Evolutionary conservation across 1,139 yeast species (phyloP).

Genomic region (Candida albicans): DNA sequence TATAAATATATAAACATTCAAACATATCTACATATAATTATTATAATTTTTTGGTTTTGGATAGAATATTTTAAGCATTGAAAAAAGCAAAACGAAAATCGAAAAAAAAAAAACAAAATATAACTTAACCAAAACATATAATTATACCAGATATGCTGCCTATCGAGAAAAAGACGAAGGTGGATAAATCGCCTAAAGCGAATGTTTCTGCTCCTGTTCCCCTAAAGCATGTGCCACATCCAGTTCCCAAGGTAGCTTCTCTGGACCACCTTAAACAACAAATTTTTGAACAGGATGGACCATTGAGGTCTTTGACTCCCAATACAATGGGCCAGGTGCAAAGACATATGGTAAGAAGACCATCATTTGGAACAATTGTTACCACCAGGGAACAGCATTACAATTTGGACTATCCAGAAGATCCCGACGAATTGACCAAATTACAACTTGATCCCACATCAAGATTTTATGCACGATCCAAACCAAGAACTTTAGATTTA

Average conservation of each 20-base stretch:
- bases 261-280: conserved; percentile 15
- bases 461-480: conserved; percentile 54
- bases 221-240: conserved; percentile 11
- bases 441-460: conserved; percentile 52
- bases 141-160: conserved; percentile 2
- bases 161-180: conserved; percentile 4
- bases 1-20: no score
- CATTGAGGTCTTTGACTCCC: conserved; percentile 29
- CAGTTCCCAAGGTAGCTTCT: conserved; percentile 14
- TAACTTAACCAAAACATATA: no score
- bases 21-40: no score
- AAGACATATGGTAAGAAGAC: conserved; percentile 24
- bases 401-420: conserved; percentile 58
- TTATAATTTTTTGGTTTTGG: no score
- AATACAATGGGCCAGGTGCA: conserved; percentile 20
- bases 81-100: not conserved
- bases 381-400: conserved; percentile 46
- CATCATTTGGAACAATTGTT: conserved; percentile 38
- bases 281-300: conserved; percentile 6
- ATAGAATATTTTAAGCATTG: not conserved
- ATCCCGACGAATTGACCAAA: conserved; percentile 38
- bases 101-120: not conserved
- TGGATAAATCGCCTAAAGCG: conserved; percentile 4
- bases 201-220: conserved; percentile 24
- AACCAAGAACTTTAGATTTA: conserved; percentile 57